These are phyloP conservation scores for Metschnikowia drakensbergensis DNA, from an alignment of 805 yeast genomes.

Conservation along the genomic window DNA sequence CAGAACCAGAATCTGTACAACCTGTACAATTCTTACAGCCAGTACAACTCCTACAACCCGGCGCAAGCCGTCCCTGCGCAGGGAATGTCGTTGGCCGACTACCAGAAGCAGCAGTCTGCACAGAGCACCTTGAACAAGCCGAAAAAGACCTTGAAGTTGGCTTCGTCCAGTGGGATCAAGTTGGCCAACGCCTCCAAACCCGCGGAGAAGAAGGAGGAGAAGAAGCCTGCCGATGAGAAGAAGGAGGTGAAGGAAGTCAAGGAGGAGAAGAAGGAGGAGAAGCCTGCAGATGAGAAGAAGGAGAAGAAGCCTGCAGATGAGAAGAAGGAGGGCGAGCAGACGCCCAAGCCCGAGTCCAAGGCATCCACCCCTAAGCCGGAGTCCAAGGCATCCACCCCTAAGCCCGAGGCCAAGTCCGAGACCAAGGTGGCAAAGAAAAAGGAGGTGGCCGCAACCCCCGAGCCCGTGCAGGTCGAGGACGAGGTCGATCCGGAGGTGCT, in stretches of 20 bases:
- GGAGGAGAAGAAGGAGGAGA: conserved; percentile 12
- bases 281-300: conserved; percentile 8
- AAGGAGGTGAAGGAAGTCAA: conserved; percentile 22
- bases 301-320: conserved; percentile 1
- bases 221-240: conserved; percentile 5
- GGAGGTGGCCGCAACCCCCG: conserved; percentile 21
- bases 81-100: conserved; percentile 76
- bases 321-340: conserved; percentile 14
- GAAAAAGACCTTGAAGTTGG: conserved; percentile 65
- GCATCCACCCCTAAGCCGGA: conserved; percentile 7
- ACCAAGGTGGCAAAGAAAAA: conserved; percentile 19
- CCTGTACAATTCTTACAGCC: conserved; percentile 19
- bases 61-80: conserved; percentile 24
- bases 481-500: conserved; percentile 83
- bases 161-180: conserved; percentile 62
- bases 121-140: conserved; percentile 47
- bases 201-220: conserved; percentile 31
- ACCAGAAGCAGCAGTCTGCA: conserved; percentile 61
- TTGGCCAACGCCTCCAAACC: conserved; percentile 36
- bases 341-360: conserved; percentile 5
- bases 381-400: conserved; percentile 11
- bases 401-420: conserved; percentile 13
- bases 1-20: conserved; percentile 24
- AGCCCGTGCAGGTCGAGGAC: conserved; percentile 65
- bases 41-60: conserved; percentile 14